Base-by-base conservation (phyloP, 192 early-diverging fungal species). In the Pecoramyces ruminantium region DNA sequence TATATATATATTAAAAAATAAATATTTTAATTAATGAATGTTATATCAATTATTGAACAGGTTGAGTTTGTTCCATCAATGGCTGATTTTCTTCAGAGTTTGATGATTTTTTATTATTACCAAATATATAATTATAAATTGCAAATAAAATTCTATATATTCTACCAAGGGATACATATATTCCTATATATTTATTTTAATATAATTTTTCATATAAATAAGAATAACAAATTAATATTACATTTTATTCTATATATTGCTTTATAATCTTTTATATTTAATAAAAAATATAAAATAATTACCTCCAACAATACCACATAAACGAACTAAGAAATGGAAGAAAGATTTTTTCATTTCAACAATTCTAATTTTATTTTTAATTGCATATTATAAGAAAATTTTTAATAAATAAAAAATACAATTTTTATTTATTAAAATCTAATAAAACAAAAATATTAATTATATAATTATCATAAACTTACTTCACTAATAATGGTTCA, bases 271-370 rank as follows among this genome's bases (percentile, higher is more conserved):
- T n/a, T n/a, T n/a, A n/a, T n/a, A n/a, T n/a, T n/a, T n/a, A n/a
- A n/a, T n/a, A n/a, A n/a, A n/a, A 13, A 40, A 15, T 40, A 40
- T 40, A 83, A 14, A 51, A 0, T 21, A 30, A 5, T 42, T 85
- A 39, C 95, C 96, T 80, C 95, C 95, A 30, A 94, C 84, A 25
- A 96, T 92, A n/a, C 94, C 94, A 81, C 95, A 96, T 27, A 96
- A 84, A 27, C 95, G 86, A 13, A 93, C 93, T 51, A 95, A 39
- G 78, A 98, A 93, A 79, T 90, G 87, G 18, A 91, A 58, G 77
- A 97, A 89, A 13, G 90, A 87, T 58, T 84, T 83, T 6, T 90
- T 84, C 11, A 83, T 86, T 81, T 95, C 94, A 4, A 89, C 89
- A 27, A 98, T 90, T 17, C 89, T 89, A 11, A 96, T 51, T 21